Conservation (phyloP, 2,329 filamentous ascomycete species). For the Colletotrichum orchidophilum region DNA sequence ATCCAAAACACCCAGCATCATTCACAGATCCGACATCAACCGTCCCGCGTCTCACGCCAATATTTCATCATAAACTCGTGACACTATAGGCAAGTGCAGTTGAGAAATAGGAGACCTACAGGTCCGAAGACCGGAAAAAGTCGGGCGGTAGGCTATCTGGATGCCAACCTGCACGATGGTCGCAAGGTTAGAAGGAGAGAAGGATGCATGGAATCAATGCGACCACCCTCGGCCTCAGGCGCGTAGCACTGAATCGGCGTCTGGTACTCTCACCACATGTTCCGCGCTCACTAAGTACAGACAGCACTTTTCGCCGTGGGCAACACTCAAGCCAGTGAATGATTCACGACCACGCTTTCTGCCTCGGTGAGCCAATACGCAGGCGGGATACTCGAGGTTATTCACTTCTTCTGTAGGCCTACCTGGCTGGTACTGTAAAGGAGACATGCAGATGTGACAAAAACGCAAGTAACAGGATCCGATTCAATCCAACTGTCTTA, state of each 20-base stretch:
- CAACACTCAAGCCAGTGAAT: neutral
- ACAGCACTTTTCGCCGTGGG: neutral
- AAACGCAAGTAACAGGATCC: neutral
- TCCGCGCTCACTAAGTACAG: neutral
- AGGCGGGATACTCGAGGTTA: neutral
- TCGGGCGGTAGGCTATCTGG: neutral
- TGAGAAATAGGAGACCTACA: neutral
- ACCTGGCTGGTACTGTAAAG: neutral
- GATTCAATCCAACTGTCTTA: constrained; percentile 2
- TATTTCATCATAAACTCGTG: neutral
- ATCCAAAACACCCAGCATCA: no score
- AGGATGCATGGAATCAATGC: neutral
- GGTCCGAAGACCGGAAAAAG: neutral
- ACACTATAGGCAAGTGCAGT: neutral
- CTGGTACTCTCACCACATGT: constrained; percentile 9
- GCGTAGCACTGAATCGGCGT: constrained; percentile 4
- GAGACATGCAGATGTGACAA: neutral
- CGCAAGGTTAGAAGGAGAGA: neutral
- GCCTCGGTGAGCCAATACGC: neutral
- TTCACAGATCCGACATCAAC: no score
- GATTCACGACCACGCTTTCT: neutral
- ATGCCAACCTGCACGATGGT: neutral
- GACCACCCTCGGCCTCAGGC: neutral
- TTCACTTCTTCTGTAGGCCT: neutral
- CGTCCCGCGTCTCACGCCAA: neutral